Evolutionary conservation across 2,329 filamentous ascomycete genomes (phyloP).

Genomic region (Alternaria viburni): DNA sequence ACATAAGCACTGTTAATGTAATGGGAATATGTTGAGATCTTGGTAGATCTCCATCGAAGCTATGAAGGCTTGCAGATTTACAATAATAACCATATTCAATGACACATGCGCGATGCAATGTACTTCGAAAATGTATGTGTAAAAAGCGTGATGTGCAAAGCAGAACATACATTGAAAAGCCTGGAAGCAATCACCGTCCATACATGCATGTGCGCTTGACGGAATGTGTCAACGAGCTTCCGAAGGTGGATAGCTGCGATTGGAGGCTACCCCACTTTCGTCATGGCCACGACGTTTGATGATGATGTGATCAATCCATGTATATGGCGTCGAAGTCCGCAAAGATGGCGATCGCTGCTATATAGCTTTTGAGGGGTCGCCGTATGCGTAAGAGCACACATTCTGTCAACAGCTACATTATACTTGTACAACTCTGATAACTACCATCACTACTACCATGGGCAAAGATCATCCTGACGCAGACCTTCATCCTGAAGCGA

Average conservation of each 20-base stretch:
- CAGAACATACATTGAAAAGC: not conserved
- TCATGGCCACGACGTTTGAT: constrained; percentile 15
- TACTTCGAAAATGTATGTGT: not conserved
- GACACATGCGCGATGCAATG: not conserved
- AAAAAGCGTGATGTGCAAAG: not conserved
- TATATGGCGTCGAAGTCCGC: not conserved
- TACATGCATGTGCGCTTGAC: not conserved
- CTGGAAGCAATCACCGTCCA: not conserved
- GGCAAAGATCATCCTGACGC: constrained; percentile 45
- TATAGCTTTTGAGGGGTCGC: not conserved
- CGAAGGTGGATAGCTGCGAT: constrained; percentile 10
- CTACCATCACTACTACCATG: constrained; percentile 23
- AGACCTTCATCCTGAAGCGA: constrained; percentile 44
- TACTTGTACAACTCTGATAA: not conserved
- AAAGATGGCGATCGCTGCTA: not conserved
- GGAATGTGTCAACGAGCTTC: not conserved
- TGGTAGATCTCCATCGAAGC: constrained; percentile 3
- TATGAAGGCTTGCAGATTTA: not conserved
- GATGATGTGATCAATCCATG: constrained; percentile 15
- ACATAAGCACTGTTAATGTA: not conserved
- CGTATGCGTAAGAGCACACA: not conserved
- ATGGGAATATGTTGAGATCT: not conserved
- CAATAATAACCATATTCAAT: not conserved
- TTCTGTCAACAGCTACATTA: not conserved
- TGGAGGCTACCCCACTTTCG: constrained; percentile 23